Evolutionary conservation across 331 rosid species (phyloP).

Genomic region (Quercus lobata): DNA sequence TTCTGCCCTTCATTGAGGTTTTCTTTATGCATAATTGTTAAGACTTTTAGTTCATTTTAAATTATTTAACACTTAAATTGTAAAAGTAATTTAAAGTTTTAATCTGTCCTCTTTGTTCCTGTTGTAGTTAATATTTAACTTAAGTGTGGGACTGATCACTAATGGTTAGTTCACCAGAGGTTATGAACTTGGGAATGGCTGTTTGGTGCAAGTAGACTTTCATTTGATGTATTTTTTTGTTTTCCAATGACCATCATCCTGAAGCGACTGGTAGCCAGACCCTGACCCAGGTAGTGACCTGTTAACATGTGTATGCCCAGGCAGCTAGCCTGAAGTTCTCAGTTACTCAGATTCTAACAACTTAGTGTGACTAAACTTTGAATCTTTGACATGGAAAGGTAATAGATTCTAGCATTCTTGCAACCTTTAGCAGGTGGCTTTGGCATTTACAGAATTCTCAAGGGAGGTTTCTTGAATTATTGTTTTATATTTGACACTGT

Average conservation of each 20-base stretch:
- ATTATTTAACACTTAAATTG: background rate
- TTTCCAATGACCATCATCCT: background rate
- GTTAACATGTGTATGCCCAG: background rate
- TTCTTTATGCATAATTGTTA: background rate
- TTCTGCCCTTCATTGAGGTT: background rate
- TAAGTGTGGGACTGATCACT: background rate
- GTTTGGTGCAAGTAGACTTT: background rate
- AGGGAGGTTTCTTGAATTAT: background rate
- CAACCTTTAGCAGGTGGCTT: background rate
- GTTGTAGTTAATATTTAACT: background rate
- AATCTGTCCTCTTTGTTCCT: background rate
- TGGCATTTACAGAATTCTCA: background rate
- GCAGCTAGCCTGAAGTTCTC: background rate
- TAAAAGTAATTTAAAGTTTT: background rate
- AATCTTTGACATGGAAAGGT: background rate
- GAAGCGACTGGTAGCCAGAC: background rate
- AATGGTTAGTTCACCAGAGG: background rate
- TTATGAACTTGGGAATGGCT: background rate
- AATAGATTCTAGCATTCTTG: background rate
- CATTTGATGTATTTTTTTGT: background rate
- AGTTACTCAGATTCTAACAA: background rate
- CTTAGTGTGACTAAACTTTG: background rate
- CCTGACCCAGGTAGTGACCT: background rate
- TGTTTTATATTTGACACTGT: slow-evolving; percentile 1
- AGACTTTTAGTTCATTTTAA: background rate